Conservation (phyloP, 352 stramenopile genomes). For the Globisporangium camurandrum region DNA sequence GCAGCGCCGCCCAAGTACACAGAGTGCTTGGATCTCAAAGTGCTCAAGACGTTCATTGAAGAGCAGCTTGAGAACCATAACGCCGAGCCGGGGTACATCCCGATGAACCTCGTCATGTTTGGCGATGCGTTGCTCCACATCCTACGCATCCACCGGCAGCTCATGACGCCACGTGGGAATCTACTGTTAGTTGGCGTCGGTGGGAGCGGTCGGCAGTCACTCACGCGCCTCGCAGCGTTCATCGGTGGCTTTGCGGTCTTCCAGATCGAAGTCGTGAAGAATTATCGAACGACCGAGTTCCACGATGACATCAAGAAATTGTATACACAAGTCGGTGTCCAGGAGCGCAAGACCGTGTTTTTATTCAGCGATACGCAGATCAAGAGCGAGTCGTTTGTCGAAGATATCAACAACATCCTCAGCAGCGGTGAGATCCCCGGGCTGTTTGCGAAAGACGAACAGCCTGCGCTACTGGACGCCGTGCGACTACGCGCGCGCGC, state of each 20-base stretch:
- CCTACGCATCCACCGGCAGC: slow-evolving; percentile 84
- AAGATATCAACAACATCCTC: slow-evolving; percentile 92
- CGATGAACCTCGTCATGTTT: slow-evolving; percentile 90
- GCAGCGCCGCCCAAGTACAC: slow-evolving; percentile 33
- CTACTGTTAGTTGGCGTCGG: slow-evolving; percentile 90
- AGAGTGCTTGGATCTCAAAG: slow-evolving; percentile 82
- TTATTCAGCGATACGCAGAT: slow-evolving; percentile 94
- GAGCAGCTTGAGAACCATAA: slow-evolving; percentile 91
- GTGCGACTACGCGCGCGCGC: slow-evolving; percentile 57
- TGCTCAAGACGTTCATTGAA: slow-evolving; percentile 85
- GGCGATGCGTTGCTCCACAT: slow-evolving; percentile 88
- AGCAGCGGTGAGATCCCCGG: slow-evolving; percentile 89
- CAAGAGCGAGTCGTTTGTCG: slow-evolving; percentile 90
- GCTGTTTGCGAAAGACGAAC: slow-evolving; percentile 90
- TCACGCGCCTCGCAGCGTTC: slow-evolving; percentile 85
- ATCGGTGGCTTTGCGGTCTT: slow-evolving; percentile 87
- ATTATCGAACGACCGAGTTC: slow-evolving; percentile 88
- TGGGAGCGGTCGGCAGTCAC: slow-evolving; percentile 83
- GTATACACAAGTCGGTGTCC: slow-evolving; percentile 66
- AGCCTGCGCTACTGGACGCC: slow-evolving; percentile 77
- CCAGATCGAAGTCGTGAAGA: slow-evolving; percentile 93
- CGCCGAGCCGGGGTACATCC: slow-evolving; percentile 77
- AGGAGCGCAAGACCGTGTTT: slow-evolving; percentile 86
- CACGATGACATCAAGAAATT: slow-evolving; percentile 91
- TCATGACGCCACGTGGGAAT: slow-evolving; percentile 87